Conservation (phyloP, 805 yeast species). For the Priceomyces medius region DNA sequence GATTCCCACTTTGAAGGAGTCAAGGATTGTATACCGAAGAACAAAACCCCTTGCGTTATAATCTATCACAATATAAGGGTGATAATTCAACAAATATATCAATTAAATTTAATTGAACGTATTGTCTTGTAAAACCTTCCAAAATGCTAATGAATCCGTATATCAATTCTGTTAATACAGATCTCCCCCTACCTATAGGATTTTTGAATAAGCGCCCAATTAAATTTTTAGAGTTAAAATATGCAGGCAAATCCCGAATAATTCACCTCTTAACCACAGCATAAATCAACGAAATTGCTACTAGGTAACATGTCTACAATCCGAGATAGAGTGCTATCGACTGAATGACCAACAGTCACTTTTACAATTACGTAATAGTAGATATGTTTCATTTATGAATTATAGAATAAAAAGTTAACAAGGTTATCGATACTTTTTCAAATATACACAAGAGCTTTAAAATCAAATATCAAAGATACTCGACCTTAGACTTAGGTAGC, state of each 20-base stretch:
- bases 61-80: background rate
- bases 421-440: background rate
- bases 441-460: constrained; percentile 5
- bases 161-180: background rate
- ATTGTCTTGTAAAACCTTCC: background rate
- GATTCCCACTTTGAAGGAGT: background rate
- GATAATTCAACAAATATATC: background rate
- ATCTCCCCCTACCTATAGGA: constrained; percentile 1
- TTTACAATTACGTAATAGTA: background rate
- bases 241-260: constrained; percentile 5
- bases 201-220: constrained; percentile 9
- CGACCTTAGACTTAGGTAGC: constrained; percentile 41
- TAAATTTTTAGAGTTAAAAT: constrained; percentile 5
- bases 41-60: background rate
- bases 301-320: too few species aligned
- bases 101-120: background rate
- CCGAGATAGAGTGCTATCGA: too few species aligned
- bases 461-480: background rate
- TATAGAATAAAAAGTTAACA: constrained; percentile 4
- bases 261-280: too few species aligned
- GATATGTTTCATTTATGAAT: constrained; percentile 4
- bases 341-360: too few species aligned
- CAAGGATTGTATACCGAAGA: background rate
- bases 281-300: too few species aligned
- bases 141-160: background rate